Conservation (phyloP, 2,329 filamentous ascomycete genomes). For the Rhytidhysteron rufulum region DNA sequence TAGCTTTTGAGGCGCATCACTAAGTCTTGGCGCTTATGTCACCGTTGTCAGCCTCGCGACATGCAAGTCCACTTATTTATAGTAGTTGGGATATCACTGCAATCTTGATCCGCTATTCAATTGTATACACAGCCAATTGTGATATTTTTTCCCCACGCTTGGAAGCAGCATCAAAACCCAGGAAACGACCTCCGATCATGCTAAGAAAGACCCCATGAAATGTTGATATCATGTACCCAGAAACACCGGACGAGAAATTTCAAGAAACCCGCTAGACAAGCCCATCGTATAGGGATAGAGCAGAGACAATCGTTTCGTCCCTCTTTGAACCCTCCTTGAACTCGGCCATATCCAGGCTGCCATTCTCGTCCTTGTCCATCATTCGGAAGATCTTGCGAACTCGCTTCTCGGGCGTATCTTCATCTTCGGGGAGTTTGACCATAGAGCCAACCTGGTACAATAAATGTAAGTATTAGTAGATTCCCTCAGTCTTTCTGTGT, state of each 20-base stretch:
- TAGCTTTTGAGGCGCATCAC: conserved; percentile 1
- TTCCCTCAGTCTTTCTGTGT: background rate
- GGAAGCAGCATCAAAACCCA: conserved; percentile 25
- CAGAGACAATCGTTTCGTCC: conserved; percentile 97
- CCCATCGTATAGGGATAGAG: conserved; percentile 92
- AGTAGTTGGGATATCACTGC: background rate
- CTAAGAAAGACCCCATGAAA: conserved; percentile 32
- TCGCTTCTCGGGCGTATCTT: conserved; percentile 97
- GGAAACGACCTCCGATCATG: conserved; percentile 22
- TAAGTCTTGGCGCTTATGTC: conserved; percentile 4
- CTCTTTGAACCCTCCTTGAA: conserved; percentile 99
- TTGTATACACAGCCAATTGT: conserved; percentile 30
- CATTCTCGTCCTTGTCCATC: conserved; percentile 99
- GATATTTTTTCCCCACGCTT: conserved; percentile 26
- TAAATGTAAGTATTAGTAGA: conserved; percentile 15
- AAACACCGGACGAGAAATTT: conserved; percentile 22
- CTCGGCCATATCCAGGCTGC: conserved; percentile 91
- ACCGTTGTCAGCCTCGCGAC: background rate
- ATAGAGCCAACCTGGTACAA: conserved; percentile 81
- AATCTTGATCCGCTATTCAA: conserved; percentile 4
- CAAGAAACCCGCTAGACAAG: conserved; percentile 61
- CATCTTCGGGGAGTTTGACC: conserved; percentile 97
- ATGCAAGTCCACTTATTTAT: background rate
- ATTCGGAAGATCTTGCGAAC: conserved; percentile 98
- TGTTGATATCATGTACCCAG: conserved; percentile 37